These are phyloP conservation scores for Podosphaera xanthii DNA, from an alignment of 2,329 filamentous ascomycete genomes.

Conservation along the genomic window DNA sequence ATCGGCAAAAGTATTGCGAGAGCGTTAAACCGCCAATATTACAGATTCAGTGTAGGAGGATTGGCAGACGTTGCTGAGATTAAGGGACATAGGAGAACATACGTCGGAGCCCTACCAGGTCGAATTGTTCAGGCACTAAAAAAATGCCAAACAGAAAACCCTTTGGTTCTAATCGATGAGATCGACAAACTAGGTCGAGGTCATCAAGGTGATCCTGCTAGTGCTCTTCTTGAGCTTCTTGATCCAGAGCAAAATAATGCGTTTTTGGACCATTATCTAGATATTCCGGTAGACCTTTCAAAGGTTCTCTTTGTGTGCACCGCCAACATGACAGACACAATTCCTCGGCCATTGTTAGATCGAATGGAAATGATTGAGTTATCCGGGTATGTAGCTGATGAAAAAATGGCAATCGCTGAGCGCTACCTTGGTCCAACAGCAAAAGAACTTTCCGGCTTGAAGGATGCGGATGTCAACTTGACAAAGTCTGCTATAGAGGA, in stretches of 20 bases:
- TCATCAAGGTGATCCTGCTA: conserved; percentile 89
- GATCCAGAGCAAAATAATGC: conserved; percentile 95
- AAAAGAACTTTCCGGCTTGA: conserved; percentile 79
- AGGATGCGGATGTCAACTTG: conserved; percentile 74
- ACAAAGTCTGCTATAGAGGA: conserved; percentile 78
- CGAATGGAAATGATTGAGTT: conserved; percentile 96
- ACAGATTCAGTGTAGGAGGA: conserved; percentile 92
- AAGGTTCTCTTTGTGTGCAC: conserved; percentile 98
- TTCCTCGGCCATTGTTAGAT: conserved; percentile 77
- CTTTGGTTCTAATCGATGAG: conserved; percentile 86
- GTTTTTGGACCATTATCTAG: conserved; percentile 96
- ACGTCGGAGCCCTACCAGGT: conserved; percentile 84
- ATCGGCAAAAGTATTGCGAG: conserved; percentile 96
- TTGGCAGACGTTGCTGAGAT: conserved; percentile 96
- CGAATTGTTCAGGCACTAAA: conserved; percentile 96
- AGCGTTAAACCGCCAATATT: conserved; percentile 87
- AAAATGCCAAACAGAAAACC: conserved; percentile 98
- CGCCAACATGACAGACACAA: conserved; percentile 96
- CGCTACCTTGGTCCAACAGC: conserved; percentile 78
- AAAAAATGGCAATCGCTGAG: conserved; percentile 97
- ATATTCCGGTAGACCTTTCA: conserved; percentile 88
- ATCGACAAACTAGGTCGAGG: conserved; percentile 95
- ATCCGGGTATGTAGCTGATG: conserved; percentile 88
- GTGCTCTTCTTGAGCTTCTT: conserved; percentile 74
- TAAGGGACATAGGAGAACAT: conserved; percentile 90